Evolutionary conservation across 1,139 yeast genomes (phyloP).

Genomic region (Candida glucosophila): DNA sequence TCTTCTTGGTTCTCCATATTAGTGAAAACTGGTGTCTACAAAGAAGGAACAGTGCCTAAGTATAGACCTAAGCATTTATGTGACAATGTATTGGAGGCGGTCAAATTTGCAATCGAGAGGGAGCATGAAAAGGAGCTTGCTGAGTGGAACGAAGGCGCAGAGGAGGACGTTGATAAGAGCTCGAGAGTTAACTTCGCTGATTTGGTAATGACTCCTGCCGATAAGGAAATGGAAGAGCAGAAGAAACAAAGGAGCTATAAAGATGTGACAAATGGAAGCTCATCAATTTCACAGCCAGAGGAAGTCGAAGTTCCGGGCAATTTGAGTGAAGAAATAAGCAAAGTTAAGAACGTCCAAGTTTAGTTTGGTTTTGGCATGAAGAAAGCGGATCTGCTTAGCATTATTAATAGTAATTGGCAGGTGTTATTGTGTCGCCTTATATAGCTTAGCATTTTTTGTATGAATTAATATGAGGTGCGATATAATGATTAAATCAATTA

Average conservation of each 20-base stretch:
- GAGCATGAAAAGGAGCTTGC: slow-evolving; percentile 63
- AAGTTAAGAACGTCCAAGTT: slow-evolving; percentile 28
- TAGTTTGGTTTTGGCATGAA: slow-evolving; percentile 1
- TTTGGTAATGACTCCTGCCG: slow-evolving; percentile 41
- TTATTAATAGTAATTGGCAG: neutral
- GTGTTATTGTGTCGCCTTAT: neutral
- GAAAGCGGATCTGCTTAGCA: neutral
- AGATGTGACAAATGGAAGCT: slow-evolving; percentile 1
- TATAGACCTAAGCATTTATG: slow-evolving; percentile 69
- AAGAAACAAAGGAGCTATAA: slow-evolving; percentile 5
- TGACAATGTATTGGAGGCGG: slow-evolving; percentile 73
- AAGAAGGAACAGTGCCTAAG: slow-evolving; percentile 70
- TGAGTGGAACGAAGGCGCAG: slow-evolving; percentile 59
- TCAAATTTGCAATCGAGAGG: slow-evolving; percentile 71
- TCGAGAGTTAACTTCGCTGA: slow-evolving; percentile 38
- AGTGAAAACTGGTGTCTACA: slow-evolving; percentile 82
- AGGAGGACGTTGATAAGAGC: slow-evolving; percentile 21
- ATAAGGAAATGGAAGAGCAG: slow-evolving; percentile 15
- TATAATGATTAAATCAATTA: no score
- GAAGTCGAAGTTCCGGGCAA: slow-evolving; percentile 34
- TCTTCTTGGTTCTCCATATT: slow-evolving; percentile 76
- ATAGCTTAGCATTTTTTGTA: neutral
- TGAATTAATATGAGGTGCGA: neutral
- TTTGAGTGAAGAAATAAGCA: slow-evolving; percentile 31
- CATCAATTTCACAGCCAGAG: slow-evolving; percentile 20